phyloP scores from a whole-genome alignment of 352 stramenopile species.

The Phytophthora syringae region DNA sequence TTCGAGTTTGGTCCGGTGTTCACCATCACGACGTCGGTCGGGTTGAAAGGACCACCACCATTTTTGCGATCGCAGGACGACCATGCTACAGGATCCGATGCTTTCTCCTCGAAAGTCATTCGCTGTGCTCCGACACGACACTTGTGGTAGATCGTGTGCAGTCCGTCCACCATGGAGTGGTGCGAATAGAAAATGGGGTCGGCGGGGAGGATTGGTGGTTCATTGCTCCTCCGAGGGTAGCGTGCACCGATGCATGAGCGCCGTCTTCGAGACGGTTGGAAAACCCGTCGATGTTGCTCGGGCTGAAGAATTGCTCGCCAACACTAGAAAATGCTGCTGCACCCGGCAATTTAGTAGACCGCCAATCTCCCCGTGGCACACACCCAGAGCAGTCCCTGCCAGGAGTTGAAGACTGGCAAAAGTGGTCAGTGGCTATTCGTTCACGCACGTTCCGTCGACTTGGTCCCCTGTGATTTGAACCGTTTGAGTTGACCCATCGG shows the following conservation, averaged over 20 bases:
- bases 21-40: conserved; percentile 38
- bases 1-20: conserved; percentile 34
- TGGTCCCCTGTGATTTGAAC: conserved; percentile 38
- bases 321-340: conserved; percentile 36
- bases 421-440: conserved; percentile 44
- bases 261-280: conserved; percentile 36
- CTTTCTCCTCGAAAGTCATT: conserved; percentile 51
- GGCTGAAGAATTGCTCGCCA: conserved; percentile 36
- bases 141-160: conserved; percentile 70
- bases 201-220: conserved; percentile 36
- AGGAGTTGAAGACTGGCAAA: conserved; percentile 38
- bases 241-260: conserved; percentile 53
- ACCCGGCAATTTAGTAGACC: conserved; percentile 13
- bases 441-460: conserved; percentile 36
- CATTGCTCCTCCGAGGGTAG: conserved; percentile 46
- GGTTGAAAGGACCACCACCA: conserved; percentile 36
- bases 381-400: conserved; percentile 34
- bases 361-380: conserved; percentile 48
- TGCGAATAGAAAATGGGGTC: conserved; percentile 76
- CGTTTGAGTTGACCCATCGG: conserved; percentile 2
- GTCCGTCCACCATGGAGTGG: conserved; percentile 61
- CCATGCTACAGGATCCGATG: conserved; percentile 37
- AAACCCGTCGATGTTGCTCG: conserved; percentile 46
- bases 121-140: conserved; percentile 46
- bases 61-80: conserved; percentile 39